Evolutionary conservation across 768 basidiomycete genomes (phyloP).

Genomic region (Phanerochaete sordida): DNA sequence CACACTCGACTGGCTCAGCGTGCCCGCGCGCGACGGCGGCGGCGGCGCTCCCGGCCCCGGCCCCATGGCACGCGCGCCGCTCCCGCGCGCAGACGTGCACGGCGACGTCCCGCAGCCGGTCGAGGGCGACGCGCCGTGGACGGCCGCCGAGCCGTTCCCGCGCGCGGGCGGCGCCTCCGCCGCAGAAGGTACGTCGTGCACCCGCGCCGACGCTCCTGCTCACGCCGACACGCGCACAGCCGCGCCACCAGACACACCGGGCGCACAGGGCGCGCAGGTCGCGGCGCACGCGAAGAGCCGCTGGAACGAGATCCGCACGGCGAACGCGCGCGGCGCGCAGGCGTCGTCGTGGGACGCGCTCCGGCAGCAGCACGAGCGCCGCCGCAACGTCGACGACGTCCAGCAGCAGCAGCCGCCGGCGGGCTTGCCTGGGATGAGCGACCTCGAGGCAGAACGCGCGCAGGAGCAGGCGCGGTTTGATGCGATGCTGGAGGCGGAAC

Average conservation of each 20-base stretch:
- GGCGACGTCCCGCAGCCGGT: conserved; percentile 9
- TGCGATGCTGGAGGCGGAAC: conserved; percentile 55
- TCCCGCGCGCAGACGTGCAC: conserved; percentile 2
- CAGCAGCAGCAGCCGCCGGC: conserved; percentile 3
- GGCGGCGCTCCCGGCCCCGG: background rate
- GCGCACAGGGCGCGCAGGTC: background rate
- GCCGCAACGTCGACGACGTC: conserved; percentile 26
- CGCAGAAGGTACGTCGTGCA: too few relatives aligned
- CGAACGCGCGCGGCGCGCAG: conserved; percentile 39
- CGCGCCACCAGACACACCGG: too few relatives aligned
- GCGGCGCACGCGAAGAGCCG: conserved; percentile 25
- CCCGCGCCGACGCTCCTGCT: background rate
- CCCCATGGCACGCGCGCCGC: too few relatives aligned
- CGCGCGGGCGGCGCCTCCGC: background rate
- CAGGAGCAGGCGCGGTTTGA: conserved; percentile 56
- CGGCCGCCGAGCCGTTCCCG: background rate
- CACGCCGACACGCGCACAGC: too few relatives aligned
- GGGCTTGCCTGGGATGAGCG: conserved; percentile 6
- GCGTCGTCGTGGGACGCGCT: conserved; percentile 67
- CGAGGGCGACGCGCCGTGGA: conserved; percentile 5
- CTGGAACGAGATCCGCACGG: conserved; percentile 68
- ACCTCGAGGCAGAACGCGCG: conserved; percentile 28
- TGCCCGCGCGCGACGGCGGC: conserved; percentile 6
- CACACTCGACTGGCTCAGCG: conserved; percentile 8
- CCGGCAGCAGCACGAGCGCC: conserved; percentile 50